Evolutionary conservation across 2,329 filamentous ascomycete species (phyloP).

Genomic region (Aspergillus awamori): DNA sequence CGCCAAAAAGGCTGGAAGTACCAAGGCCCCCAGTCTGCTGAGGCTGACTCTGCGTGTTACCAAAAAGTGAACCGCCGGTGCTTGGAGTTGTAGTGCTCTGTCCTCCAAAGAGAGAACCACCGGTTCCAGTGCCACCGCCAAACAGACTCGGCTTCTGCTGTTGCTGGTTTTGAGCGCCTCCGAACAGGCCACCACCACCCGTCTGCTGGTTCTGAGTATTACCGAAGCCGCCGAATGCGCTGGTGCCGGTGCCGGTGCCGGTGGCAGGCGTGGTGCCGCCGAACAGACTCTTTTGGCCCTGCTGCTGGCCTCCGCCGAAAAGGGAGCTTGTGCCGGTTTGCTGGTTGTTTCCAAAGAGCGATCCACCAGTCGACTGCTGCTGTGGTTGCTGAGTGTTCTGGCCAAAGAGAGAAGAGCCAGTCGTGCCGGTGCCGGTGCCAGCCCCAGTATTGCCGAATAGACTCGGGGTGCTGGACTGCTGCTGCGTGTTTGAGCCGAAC

Average conservation of each 20-base stretch:
- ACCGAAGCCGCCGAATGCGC: constrained; percentile 46
- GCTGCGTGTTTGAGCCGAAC: constrained; percentile 48
- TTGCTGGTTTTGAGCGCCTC: constrained; percentile 50
- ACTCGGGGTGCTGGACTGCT: constrained; percentile 44
- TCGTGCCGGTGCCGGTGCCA: constrained; percentile 21
- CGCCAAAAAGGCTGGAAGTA: constrained; percentile 57
- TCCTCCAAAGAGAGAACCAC: constrained; percentile 52
- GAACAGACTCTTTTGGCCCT: constrained; percentile 41
- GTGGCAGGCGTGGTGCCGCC: constrained; percentile 45
- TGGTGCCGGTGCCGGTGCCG: constrained; percentile 26
- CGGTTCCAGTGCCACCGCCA: constrained; percentile 48
- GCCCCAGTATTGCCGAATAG: constrained; percentile 45
- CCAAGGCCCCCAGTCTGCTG: constrained; percentile 36
- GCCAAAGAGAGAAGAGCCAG: constrained; percentile 41
- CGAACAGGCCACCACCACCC: constrained; percentile 47
- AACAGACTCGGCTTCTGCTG: constrained; percentile 62
- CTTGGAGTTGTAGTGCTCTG: constrained; percentile 30
- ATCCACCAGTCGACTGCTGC: constrained; percentile 38
- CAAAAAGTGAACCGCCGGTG: constrained; percentile 60
- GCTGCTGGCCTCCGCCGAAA: constrained; percentile 41
- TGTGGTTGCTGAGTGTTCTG: constrained; percentile 42
- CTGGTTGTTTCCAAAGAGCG: constrained; percentile 47
- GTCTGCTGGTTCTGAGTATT: constrained; percentile 48
- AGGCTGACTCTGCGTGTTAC: constrained; percentile 46
- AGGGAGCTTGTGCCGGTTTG: constrained; percentile 37